These are phyloP conservation scores for Aspergillus baeticus DNA, from an alignment of 495 filamentous ascomycete species.

Conservation along the genomic window DNA sequence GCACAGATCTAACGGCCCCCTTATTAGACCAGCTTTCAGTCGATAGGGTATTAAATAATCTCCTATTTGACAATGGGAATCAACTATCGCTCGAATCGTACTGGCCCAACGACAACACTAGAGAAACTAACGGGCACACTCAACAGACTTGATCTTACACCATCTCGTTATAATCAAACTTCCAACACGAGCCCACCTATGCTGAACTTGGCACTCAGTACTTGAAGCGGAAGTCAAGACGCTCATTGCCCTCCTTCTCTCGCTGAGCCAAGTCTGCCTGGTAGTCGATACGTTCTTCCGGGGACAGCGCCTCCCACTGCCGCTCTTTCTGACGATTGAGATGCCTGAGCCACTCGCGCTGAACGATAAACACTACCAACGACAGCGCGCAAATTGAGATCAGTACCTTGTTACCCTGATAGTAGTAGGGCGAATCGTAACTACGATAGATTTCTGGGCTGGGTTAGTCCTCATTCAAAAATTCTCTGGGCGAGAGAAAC, in stretches of 20 bases:
- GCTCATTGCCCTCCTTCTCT: constrained; percentile 35
- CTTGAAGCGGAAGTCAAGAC: constrained; percentile 40
- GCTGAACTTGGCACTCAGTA: constrained; percentile 17
- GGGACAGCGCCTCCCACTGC: constrained; percentile 34
- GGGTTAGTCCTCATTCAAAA: neutral
- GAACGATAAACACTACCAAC: constrained; percentile 28
- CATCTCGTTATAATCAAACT: neutral
- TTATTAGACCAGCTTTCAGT: neutral
- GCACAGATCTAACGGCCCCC: neutral
- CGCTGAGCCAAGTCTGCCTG: constrained; percentile 28
- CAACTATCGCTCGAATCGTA: neutral
- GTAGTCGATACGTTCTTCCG: constrained; percentile 32
- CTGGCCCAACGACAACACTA: too few species aligned
- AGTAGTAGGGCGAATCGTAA: constrained; percentile 36
- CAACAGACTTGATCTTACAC: neutral
- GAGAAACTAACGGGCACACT: neutral
- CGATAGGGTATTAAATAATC: neutral
- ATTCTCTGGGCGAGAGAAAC: constrained; percentile 4
- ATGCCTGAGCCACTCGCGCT: constrained; percentile 27
- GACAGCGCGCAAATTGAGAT: constrained; percentile 33
- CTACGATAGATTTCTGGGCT: constrained; percentile 33
- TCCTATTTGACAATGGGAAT: neutral
- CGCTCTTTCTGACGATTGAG: constrained; percentile 38
- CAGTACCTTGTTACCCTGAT: constrained; percentile 38
- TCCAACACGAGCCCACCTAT: neutral